Evolutionary conservation across 371 early-diverging fungal species (phyloP).

Genomic region (Funneliformis caledonium): DNA sequence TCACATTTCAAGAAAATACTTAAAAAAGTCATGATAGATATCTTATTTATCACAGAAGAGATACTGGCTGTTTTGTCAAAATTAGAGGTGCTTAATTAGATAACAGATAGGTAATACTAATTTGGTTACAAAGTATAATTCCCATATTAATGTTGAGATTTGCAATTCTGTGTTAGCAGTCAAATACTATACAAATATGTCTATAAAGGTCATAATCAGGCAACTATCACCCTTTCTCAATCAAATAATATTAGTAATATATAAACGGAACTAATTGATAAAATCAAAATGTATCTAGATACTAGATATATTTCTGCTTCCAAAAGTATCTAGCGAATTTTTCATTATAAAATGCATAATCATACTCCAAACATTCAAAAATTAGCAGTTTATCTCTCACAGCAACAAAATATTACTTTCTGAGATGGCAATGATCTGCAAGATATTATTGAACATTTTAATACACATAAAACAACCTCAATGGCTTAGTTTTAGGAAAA

Average conservation of each 20-base stretch:
- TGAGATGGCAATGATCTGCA: constrained; percentile 6
- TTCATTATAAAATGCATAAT: constrained; percentile 40
- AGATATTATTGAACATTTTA: constrained; percentile 32
- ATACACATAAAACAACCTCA: too few relatives aligned
- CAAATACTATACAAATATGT: too few relatives aligned
- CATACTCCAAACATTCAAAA: constrained; percentile 41
- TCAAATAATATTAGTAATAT: too few relatives aligned
- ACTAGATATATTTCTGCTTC: too few relatives aligned
- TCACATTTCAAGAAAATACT: constrained; percentile 43
- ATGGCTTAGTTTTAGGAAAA: too few relatives aligned
- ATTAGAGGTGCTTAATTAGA: constrained; percentile 36
- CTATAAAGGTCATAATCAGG: constrained; percentile 30
- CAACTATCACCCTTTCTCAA: constrained; percentile 48
- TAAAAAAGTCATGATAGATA: constrained; percentile 37
- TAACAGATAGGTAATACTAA: constrained; percentile 47
- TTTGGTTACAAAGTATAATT: too few relatives aligned
- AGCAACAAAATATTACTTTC: constrained; percentile 40
- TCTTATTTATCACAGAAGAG: constrained; percentile 34
- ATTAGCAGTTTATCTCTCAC: constrained; percentile 42
- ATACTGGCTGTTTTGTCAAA: constrained; percentile 11
- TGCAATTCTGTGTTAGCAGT: too few relatives aligned
- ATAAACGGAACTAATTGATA: too few relatives aligned
- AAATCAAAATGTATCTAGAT: too few relatives aligned
- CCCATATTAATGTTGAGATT: too few relatives aligned
- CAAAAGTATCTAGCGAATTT: too few relatives aligned